Conservation (phyloP, 768 basidiomycete genomes). For the Rhizopogon sp. region DNA sequence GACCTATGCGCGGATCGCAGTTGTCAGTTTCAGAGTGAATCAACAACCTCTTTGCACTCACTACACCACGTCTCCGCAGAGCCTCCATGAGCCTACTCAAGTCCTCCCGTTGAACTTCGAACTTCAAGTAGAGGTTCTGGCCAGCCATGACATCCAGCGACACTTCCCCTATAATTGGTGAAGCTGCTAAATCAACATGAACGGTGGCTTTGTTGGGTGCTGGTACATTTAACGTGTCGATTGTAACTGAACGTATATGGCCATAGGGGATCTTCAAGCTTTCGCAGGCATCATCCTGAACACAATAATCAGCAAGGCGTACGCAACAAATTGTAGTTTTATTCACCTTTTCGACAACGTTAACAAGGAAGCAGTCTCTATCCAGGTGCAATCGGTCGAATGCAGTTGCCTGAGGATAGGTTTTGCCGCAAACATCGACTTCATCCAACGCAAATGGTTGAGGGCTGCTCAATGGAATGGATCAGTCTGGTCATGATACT, state of each 20-base stretch:
- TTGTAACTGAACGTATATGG: conserved; percentile 21
- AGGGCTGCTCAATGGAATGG: conserved; percentile 35
- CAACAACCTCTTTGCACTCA: conserved; percentile 19
- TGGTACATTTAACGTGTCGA: conserved; percentile 17
- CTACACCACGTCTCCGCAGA: conserved; percentile 43
- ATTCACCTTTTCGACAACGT: conserved; percentile 27
- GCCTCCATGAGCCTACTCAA: conserved; percentile 35
- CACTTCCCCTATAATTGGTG: conserved; percentile 34
- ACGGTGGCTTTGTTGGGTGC: conserved; percentile 20
- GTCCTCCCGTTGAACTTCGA: conserved; percentile 31
- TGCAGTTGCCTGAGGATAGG: conserved; percentile 30
- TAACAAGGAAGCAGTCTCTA: conserved; percentile 43
- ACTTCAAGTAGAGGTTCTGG: conserved; percentile 27
- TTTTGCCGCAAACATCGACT: conserved; percentile 31
- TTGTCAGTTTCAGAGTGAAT: neutral
- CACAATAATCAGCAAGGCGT: conserved; percentile 1
- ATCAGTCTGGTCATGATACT: neutral
- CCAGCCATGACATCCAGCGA: conserved; percentile 15
- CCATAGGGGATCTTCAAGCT: conserved; percentile 43
- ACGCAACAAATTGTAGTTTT: neutral
- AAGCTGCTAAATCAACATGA: conserved; percentile 25
- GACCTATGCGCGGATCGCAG: conserved; percentile 11
- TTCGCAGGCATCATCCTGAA: conserved; percentile 45
- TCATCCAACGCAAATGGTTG: conserved; percentile 49
- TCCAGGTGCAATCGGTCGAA: conserved; percentile 51